These are phyloP conservation scores for Aspergillus phoenicis DNA, from an alignment of 2,329 filamentous ascomycete genomes.

Conservation along the genomic window DNA sequence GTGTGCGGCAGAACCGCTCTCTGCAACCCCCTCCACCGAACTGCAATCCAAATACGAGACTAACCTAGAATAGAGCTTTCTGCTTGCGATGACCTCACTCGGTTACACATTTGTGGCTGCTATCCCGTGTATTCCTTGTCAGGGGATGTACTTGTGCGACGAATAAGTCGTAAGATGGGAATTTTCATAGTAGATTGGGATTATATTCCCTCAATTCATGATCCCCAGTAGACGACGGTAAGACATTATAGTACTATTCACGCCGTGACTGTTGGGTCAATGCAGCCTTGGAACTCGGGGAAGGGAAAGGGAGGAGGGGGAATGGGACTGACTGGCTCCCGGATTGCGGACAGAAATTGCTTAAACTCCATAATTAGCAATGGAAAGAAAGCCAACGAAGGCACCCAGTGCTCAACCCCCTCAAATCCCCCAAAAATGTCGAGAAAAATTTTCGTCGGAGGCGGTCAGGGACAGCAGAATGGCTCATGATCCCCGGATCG, in stretches of 20 bases:
- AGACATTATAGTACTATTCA: no score
- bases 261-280: neutral
- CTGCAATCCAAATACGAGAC: neutral
- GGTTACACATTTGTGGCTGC: neutral
- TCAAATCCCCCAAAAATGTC: constrained; percentile 1
- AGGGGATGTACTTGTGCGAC: neutral
- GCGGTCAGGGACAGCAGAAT: constrained; percentile 26
- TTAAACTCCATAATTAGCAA: constrained; percentile 10
- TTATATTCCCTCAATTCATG: neutral
- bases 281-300: neutral
- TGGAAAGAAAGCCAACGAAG: constrained; percentile 7
- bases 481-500: constrained; percentile 22
- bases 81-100: neutral
- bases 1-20: neutral
- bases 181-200: neutral
- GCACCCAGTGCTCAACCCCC: constrained; percentile 2
- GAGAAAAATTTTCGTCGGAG: constrained; percentile 19
- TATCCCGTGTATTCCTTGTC: neutral
- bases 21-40: neutral
- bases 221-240: neutral
- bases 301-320: neutral
- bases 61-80: neutral
- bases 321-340: neutral
- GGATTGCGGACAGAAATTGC: neutral
- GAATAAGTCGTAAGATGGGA: no score